Evolutionary conservation across 768 basidiomycete genomes (phyloP).

Genomic region (Asterophora lycoperdoides): DNA sequence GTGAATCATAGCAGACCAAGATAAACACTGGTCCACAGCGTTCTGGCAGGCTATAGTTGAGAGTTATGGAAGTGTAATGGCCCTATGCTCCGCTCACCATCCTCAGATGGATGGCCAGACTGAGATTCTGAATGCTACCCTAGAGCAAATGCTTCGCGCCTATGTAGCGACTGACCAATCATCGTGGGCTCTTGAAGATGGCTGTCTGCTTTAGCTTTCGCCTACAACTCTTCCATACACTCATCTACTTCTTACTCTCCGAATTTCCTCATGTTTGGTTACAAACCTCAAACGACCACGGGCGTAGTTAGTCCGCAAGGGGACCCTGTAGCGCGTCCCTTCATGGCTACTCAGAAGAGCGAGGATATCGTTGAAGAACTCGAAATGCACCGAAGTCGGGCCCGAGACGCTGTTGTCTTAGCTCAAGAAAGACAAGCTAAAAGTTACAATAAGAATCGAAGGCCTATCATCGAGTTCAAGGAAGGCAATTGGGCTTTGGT

Average conservation of each 20-base stretch:
- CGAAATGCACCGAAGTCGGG: background rate
- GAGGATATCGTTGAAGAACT: background rate
- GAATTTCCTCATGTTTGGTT: constrained; percentile 26
- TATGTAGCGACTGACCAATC: constrained; percentile 22
- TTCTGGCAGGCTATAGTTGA: constrained; percentile 9
- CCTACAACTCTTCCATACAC: constrained; percentile 27
- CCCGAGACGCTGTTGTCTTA: background rate
- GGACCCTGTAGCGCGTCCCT: too few relatives aligned
- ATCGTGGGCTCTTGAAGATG: constrained; percentile 25
- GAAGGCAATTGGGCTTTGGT: too few relatives aligned
- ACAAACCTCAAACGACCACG: constrained; percentile 14
- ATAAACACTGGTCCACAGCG: background rate
- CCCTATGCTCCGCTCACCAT: constrained; percentile 12
- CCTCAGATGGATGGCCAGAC: constrained; percentile 36
- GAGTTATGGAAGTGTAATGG: background rate
- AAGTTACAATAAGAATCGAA: too few relatives aligned
- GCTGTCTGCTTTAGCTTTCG: constrained; percentile 22
- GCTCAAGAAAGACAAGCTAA: too few relatives aligned
- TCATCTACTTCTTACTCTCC: constrained; percentile 23
- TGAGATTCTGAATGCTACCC: constrained; percentile 1
- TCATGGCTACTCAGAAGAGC: too few relatives aligned
- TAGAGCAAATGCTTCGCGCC: constrained; percentile 21
- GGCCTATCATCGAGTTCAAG: too few relatives aligned
- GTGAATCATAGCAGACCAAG: background rate
- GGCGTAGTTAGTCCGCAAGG: too few relatives aligned